These are phyloP conservation scores for Torrubiellomyces zombiae DNA, from an alignment of 2,329 filamentous ascomycete species.

Conservation along the genomic window DNA sequence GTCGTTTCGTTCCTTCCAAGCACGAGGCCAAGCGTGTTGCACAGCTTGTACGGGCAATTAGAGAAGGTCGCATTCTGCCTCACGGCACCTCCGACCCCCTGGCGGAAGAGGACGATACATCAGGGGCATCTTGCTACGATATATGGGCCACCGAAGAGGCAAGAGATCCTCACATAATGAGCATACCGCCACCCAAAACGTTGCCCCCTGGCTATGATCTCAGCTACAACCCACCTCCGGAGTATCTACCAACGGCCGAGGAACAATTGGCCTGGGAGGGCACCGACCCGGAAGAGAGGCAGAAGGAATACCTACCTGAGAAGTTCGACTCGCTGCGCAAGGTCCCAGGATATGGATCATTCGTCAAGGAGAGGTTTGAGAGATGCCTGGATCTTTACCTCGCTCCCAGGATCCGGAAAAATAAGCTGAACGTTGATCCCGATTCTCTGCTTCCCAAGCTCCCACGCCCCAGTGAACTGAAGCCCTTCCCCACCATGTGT, in stretches of 20 bases:
- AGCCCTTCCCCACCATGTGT: constrained; percentile 84
- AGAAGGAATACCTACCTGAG: constrained; percentile 73
- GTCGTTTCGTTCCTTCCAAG: constrained; percentile 89
- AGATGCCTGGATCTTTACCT: constrained; percentile 90
- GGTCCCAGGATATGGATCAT: constrained; percentile 77
- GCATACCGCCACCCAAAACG: constrained; percentile 84
- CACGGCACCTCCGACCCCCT: constrained; percentile 59
- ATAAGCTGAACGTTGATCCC: constrained; percentile 92
- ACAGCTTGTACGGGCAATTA: constrained; percentile 92
- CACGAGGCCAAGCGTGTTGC: constrained; percentile 92
- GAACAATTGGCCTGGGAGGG: constrained; percentile 78
- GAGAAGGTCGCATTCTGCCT: constrained; percentile 82
- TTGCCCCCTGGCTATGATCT: constrained; percentile 87
- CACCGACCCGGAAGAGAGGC: constrained; percentile 74
- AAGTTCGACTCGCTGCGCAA: constrained; percentile 73
- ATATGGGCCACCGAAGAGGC: constrained; percentile 89
- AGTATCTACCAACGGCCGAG: constrained; percentile 76
- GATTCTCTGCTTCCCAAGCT: constrained; percentile 84
- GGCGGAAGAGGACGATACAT: constrained; percentile 53
- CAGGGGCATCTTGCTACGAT: constrained; percentile 63
- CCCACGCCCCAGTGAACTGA: constrained; percentile 80
- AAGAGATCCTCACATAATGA: constrained; percentile 74
- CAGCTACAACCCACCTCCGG: constrained; percentile 88
- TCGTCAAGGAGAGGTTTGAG: constrained; percentile 94
- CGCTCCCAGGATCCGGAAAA: constrained; percentile 79